Percentiles rank a stretch among this genome's conserved stretches.
Conservation (phyloP, 495 filamentous ascomycete species). For the Patellaria atrata region DNA sequence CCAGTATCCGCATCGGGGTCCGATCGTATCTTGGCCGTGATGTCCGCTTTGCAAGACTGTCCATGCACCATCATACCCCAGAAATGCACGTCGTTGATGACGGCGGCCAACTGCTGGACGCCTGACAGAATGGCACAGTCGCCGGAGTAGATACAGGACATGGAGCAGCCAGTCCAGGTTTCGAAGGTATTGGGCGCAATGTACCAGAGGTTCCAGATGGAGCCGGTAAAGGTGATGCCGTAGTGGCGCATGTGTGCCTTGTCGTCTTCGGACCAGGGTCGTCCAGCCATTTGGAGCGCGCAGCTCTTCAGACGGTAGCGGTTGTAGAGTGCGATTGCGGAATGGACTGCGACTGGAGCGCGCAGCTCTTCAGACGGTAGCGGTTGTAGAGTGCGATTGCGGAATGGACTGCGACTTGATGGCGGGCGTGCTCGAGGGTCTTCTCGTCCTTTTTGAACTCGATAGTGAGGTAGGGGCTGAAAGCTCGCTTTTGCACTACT, state of each 20-base stretch:
- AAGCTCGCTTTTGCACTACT: constrained; percentile 1
- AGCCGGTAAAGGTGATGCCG: constrained; percentile 1
- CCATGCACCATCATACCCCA: neutral
- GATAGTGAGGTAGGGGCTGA: constrained; percentile 6
- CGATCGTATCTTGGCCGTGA: neutral
- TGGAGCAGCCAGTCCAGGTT: constrained; percentile 3
- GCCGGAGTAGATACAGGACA: neutral
- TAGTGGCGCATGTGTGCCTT: constrained; percentile 4
- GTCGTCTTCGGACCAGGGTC: neutral
- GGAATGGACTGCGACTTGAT: neutral
- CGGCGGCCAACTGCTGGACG: neutral
- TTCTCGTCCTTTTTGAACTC: constrained; percentile 5
- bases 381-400: constrained; percentile 3
- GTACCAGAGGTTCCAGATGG: constrained; percentile 3
- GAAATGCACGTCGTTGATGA: constrained; percentile 3
- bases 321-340: constrained; percentile 2
- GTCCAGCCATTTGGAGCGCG: neutral
- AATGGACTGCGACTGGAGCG: neutral
- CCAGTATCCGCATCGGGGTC: neutral
- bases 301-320: neutral
- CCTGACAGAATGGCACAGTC: no score
- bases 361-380: constrained; percentile 1
- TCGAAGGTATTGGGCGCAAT: constrained; percentile 3
- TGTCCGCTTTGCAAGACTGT: neutral
- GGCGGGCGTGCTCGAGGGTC: neutral